A percentile compares a stretch with the other conserved stretches of the same genome.
Conservation (phyloP, 495 filamentous ascomycete genomes). For the Neurospora cerealis region DNA sequence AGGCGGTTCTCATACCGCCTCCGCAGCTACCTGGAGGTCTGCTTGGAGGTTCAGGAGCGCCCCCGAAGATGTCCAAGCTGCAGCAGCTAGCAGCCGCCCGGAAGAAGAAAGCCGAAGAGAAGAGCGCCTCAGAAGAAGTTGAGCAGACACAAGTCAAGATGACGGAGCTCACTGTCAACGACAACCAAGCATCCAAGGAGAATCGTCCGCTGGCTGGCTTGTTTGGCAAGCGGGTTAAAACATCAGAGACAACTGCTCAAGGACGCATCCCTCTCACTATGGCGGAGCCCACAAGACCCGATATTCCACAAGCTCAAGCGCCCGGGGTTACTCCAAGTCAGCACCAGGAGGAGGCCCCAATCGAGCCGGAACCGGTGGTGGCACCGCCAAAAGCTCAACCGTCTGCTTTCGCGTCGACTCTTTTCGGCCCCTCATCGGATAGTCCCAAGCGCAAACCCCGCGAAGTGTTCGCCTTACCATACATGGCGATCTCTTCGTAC, state of each 20-base stretch:
- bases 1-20: conserved; percentile 57
- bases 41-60: conserved; percentile 58
- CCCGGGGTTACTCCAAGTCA: neutral
- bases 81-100: conserved; percentile 81
- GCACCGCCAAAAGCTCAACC: conserved; percentile 24
- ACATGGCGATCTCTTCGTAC: conserved; percentile 30
- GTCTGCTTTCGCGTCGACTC: conserved; percentile 60
- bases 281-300: conserved; percentile 7
- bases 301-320: neutral
- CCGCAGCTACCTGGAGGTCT: conserved; percentile 53
- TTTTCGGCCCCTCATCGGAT: conserved; percentile 41
- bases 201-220: conserved; percentile 10
- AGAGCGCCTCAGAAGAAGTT: conserved; percentile 26
- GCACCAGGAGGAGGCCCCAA: neutral
- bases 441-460: conserved; percentile 24
- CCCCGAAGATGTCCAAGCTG: conserved; percentile 78
- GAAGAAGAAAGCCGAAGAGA: conserved; percentile 73
- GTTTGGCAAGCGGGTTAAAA: conserved; percentile 23
- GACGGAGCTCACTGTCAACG: conserved; percentile 15
- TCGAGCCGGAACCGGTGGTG: neutral
- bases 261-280: conserved; percentile 8
- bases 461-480: conserved; percentile 41
- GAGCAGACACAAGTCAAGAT: conserved; percentile 20
- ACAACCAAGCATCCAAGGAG: conserved; percentile 10
- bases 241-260: conserved; percentile 13